These are phyloP conservation scores for Luvunga scandens DNA, from an alignment of 345 rosid genomes.

Conservation along the genomic window DNA sequence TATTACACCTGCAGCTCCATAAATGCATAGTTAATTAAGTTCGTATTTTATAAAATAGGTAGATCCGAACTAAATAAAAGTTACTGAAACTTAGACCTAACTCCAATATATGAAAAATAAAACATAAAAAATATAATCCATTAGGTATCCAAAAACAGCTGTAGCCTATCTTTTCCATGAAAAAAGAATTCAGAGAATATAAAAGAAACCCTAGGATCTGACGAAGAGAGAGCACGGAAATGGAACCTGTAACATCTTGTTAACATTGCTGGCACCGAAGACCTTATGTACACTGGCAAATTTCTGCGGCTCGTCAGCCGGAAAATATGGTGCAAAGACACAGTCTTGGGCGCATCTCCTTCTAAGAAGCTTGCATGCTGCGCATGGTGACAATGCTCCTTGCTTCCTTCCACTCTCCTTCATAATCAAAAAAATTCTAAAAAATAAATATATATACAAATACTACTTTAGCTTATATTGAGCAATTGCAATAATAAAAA, in stretches of 20 bases:
- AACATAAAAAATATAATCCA: neutral
- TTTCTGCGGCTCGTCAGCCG: slow-evolving; percentile 80
- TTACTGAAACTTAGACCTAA: neutral
- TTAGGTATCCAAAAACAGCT: neutral
- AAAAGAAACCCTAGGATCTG: neutral
- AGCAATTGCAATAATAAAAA: neutral
- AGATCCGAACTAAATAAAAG: neutral
- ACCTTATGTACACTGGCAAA: slow-evolving; percentile 87
- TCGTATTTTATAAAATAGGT: too few relatives aligned
- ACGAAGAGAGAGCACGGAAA: slow-evolving; percentile 7
- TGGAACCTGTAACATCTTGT: slow-evolving; percentile 83
- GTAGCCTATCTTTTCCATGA: neutral
- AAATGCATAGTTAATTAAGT: too few relatives aligned
- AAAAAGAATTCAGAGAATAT: neutral
- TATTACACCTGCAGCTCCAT: too few relatives aligned
- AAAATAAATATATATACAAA: too few relatives aligned
- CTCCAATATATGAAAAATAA: neutral
- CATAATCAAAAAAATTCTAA: slow-evolving; percentile 21
- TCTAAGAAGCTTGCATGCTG: slow-evolving; percentile 87
- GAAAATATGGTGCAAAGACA: slow-evolving; percentile 87
- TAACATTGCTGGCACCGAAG: slow-evolving; percentile 97
- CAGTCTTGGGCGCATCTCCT: slow-evolving; percentile 79
- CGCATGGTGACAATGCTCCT: slow-evolving; percentile 74
- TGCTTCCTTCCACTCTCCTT: slow-evolving; percentile 51
- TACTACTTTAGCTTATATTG: neutral